Percentiles rank a stretch among this genome's conserved stretches.
These are phyloP conservation scores for Basipetospora sp. DNA, from an alignment of 2,329 filamentous ascomycete genomes.

Conservation along the genomic window DNA sequence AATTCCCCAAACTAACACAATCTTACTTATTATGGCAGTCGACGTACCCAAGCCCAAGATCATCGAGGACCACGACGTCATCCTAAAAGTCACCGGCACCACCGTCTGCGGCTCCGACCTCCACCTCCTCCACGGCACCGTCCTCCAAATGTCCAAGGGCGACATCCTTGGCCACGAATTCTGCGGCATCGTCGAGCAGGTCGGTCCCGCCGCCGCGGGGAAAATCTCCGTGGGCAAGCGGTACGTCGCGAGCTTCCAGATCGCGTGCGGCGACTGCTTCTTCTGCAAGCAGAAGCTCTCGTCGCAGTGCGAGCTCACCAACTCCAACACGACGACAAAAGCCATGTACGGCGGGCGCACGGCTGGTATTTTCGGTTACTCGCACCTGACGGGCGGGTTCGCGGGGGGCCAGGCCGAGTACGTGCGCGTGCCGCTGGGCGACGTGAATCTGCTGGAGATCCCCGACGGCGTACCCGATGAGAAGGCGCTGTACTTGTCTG, in stretches of 20 bases:
- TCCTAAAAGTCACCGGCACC: conserved; percentile 59
- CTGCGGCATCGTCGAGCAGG: conserved; percentile 37
- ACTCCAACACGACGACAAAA: conserved; percentile 54
- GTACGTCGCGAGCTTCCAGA: conserved; percentile 78
- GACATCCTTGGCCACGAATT: conserved; percentile 55
- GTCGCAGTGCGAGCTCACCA: conserved; percentile 68
- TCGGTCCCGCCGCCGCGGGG: conserved; percentile 30
- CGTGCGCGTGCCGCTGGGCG: conserved; percentile 63
- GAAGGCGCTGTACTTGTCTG: conserved; percentile 64
- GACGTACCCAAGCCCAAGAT: conserved; percentile 57
- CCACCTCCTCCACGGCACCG: conserved; percentile 38
- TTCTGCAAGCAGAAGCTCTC: conserved; percentile 67
- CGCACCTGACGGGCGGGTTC: conserved; percentile 72
- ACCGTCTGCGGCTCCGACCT: conserved; percentile 46
- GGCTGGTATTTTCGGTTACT: conserved; percentile 59
- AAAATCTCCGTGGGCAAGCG: conserved; percentile 46
- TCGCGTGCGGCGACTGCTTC: conserved; percentile 58
- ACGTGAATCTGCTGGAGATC: conserved; percentile 67
- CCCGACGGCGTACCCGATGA: conserved; percentile 72
- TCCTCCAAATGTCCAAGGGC: conserved; percentile 46
- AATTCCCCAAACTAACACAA: background rate
- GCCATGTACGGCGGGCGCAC: conserved; percentile 69
- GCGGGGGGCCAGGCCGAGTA: conserved; percentile 81
- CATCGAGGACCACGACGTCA: conserved; percentile 60
- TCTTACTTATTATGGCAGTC: conserved; percentile 24